Evolutionary conservation across 1,139 yeast genomes (phyloP).

Genomic region (Sugiyamaella pinicola): DNA sequence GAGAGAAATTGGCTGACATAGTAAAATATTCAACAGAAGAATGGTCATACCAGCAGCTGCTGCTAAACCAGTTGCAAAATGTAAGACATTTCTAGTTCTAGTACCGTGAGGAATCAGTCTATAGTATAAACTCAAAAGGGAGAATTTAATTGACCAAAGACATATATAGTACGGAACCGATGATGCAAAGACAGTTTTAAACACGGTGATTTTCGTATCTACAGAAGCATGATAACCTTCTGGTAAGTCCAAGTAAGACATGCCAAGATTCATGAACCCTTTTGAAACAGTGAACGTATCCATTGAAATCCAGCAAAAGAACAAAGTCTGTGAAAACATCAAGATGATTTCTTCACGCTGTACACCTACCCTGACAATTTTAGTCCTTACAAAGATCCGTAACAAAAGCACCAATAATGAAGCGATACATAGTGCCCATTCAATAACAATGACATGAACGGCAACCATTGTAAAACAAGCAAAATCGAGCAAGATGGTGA

Average conservation of each 20-base stretch:
- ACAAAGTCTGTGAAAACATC: slow-evolving; percentile 34
- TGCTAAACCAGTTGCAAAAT: slow-evolving; percentile 29
- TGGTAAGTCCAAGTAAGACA: slow-evolving; percentile 32
- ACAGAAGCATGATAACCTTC: slow-evolving; percentile 26
- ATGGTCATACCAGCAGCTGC: slow-evolving; percentile 29
- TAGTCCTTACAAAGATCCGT: slow-evolving; percentile 34
- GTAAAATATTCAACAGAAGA: slow-evolving; percentile 33
- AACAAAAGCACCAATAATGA: slow-evolving; percentile 29
- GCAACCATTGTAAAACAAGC: too few species aligned
- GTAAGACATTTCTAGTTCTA: slow-evolving; percentile 32
- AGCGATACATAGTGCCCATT: slow-evolving; percentile 35
- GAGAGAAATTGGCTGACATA: slow-evolving; percentile 37
- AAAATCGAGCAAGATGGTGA: too few species aligned
- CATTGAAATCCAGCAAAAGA: slow-evolving; percentile 37
- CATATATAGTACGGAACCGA: slow-evolving; percentile 38
- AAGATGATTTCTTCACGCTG: slow-evolving; percentile 37
- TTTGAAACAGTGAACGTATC: slow-evolving; percentile 35
- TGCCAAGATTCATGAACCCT: slow-evolving; percentile 37
- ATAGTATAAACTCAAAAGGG: slow-evolving; percentile 38
- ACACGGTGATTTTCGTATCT: slow-evolving; percentile 27
- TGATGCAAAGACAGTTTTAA: slow-evolving; percentile 38
- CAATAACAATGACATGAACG: slow-evolving; percentile 26
- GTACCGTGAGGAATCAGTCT: slow-evolving; percentile 36
- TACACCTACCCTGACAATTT: slow-evolving; percentile 34
- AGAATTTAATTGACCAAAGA: slow-evolving; percentile 38